phyloP scores from a whole-genome alignment of 2,329 filamentous ascomycete genomes.

The Chrysoporthe cubensis region DNA sequence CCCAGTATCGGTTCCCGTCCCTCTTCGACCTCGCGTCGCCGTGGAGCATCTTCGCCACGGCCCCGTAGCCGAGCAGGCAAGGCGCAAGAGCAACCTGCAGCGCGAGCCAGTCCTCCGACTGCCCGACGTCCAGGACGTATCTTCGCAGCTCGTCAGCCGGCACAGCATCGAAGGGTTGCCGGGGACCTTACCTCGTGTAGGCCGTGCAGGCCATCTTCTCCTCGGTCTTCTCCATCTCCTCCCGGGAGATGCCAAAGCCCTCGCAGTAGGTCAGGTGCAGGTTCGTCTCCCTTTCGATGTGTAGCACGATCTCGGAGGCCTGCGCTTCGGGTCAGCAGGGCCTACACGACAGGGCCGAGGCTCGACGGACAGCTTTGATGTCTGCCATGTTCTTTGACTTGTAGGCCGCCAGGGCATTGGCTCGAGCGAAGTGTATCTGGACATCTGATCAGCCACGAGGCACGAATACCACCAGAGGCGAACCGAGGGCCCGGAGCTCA shows the following conservation, averaged over 20 bases:
- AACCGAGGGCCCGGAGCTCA: constrained; percentile 42
- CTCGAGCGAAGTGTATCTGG: constrained; percentile 83
- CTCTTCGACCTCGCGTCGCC: constrained; percentile 63
- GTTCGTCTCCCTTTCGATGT: constrained; percentile 78
- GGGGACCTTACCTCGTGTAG: constrained; percentile 62
- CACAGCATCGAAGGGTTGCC: constrained; percentile 27
- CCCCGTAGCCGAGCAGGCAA: constrained; percentile 87
- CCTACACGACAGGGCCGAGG: not conserved
- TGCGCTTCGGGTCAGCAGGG: constrained; percentile 18
- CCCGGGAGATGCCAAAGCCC: constrained; percentile 74
- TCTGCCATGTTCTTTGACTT: constrained; percentile 77
- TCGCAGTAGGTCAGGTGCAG: constrained; percentile 84
- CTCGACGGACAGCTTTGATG: constrained; percentile 64
- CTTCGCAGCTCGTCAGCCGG: constrained; percentile 36
- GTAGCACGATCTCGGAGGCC: constrained; percentile 65
- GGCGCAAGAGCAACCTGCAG: constrained; percentile 84
- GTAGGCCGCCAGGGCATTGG: constrained; percentile 83
- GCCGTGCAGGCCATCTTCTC: constrained; percentile 57
- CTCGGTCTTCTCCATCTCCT: constrained; percentile 72
- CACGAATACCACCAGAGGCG: not conserved
- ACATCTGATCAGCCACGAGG: constrained; percentile 5
- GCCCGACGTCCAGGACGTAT: constrained; percentile 87
- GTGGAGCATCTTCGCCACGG: constrained; percentile 73
- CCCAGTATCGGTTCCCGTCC: constrained; percentile 77
- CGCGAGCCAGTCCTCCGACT: constrained; percentile 85